Percentiles rank a stretch among this genome's conserved stretches.
phyloP scores from a whole-genome alignment of 352 stramenopile genomes.

The Phytophthora litchii region DNA sequence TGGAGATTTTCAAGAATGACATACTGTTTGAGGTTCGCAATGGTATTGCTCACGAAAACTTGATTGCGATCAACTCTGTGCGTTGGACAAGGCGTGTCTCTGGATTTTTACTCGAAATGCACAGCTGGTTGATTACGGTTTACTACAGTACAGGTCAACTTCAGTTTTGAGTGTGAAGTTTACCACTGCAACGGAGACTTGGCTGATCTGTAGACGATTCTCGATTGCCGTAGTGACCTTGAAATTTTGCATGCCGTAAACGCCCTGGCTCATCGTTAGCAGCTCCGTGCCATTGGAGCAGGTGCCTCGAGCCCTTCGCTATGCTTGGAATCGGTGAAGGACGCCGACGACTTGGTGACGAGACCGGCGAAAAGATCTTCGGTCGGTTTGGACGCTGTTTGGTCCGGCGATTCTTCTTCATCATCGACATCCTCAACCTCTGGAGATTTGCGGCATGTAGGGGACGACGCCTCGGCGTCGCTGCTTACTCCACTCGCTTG shows the following conservation, averaged over 20 bases:
- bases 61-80: background rate
- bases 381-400: constrained; percentile 20
- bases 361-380: constrained; percentile 45
- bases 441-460: background rate
- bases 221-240: constrained; percentile 1
- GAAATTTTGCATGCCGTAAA: constrained; percentile 3
- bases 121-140: constrained; percentile 12
- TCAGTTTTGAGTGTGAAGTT: constrained; percentile 10
- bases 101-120: constrained; percentile 28
- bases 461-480: constrained; percentile 18
- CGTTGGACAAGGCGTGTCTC: constrained; percentile 18
- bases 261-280: constrained; percentile 15
- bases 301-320: constrained; percentile 6
- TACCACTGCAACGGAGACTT: constrained; percentile 8
- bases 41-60: background rate
- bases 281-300: constrained; percentile 10
- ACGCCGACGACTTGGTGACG: constrained; percentile 28
- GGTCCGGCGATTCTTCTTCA: constrained; percentile 16
- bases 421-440: constrained; percentile 12
- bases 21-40: background rate
- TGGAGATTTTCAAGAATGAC: constrained; percentile 13
- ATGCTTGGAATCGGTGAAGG: constrained; percentile 14
- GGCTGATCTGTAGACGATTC: constrained; percentile 2
- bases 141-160: constrained; percentile 3
- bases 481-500: constrained; percentile 28